Base-by-base conservation (phyloP, 2,329 filamentous ascomycete genomes). In the Colletotrichum aenigma region DNA sequence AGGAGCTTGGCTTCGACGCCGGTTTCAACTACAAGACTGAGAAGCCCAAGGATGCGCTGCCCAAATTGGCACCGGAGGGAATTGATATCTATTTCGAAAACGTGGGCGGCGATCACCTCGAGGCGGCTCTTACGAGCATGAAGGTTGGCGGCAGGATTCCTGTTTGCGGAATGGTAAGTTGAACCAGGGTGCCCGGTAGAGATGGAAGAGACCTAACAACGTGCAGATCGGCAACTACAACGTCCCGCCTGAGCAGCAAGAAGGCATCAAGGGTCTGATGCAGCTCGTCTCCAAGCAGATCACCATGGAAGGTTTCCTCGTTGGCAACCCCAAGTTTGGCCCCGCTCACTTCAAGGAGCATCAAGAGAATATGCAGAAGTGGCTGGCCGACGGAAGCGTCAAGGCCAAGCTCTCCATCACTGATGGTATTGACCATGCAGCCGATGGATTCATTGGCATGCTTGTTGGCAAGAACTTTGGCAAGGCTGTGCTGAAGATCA, bases 21-120 rank as follows among this genome's bases (percentile, higher is more conserved):
- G 95, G 93, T 4, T 97, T 96, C 87, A 97, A 97, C 88, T 97
- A 97, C 89, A 96, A 97, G 90, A 96, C 91, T 78, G 94, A 97
- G 86, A 91, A 89, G 79, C 90, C 94, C 0, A 81, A 85, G 1
- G 93, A 93, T 10, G 95, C 94, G 0, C 88, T 97, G 66, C 84
- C 87, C 76, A 89, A 94, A 70, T 88, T 97, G n/a, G 94, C 94
- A 0, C 94, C 95, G 0, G 85, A 95, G 12, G 95, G 95, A 3
- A 90, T 97, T 75, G 95, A 97, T 80, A 95, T 90, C n/a, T 89
- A 89, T 82, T 90, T 85, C 73, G 89, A 90, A 77, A 90, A 90
- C 65, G 89, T 91, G 4, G 89, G 88, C 7, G 89, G 88, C 4
- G 88, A 89, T 30, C 88, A 89, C 55, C 83, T 90, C 24, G 87